Evolutionary conservation across 2,329 filamentous ascomycete species (phyloP), one percentile per base, ranked within the genome.

Genomic region (Magnaporthiopsis rhizophila): DNA sequence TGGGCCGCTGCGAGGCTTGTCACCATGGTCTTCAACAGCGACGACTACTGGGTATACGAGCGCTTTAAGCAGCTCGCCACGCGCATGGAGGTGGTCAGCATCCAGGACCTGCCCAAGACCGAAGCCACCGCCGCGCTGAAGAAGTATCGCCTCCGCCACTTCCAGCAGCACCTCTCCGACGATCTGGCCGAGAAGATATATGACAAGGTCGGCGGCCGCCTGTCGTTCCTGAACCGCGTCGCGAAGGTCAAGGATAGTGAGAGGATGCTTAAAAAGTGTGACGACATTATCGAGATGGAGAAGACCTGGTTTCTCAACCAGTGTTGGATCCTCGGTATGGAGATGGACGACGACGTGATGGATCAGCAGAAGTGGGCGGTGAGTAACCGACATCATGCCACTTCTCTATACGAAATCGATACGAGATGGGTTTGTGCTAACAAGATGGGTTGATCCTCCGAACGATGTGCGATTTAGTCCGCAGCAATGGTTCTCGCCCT

Each of bases 31-130:
- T 92, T 99, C 78, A 98, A 97, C 77, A 93, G 88, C 64, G 95
- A 99, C 75, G 95, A 98, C 74, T 99, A 97, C 77, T 99, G 95
- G 95, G 90, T 99, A 0, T 98, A 97, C 71, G 95, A 99, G 75
- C 86, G 93, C 18, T 79, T 99, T 63, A 97, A 97, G 80, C 89
- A 91, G 74, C 89, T 97, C 65, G 91, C 92, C 3, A 97, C 93
- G 2, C 87, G 95, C 59, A 96, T 99, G 91, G 93, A 97, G 72
- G 90, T 99, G 5, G 88, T 96, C 53, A 87, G 92, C 11, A 88
- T 99, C 58, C 83, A 85, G 5, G 95, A 99, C 74, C 80, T 99
- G 8, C 86, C 89, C 62, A 97, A 93, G 74, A 74, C 80, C 13
- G 86, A 90, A 70, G 93, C 95, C 4, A 84, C 96, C 66, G 79